Conservation (phyloP, 2,329 filamentous ascomycete genomes). For the Scedosporium boydii region DNA sequence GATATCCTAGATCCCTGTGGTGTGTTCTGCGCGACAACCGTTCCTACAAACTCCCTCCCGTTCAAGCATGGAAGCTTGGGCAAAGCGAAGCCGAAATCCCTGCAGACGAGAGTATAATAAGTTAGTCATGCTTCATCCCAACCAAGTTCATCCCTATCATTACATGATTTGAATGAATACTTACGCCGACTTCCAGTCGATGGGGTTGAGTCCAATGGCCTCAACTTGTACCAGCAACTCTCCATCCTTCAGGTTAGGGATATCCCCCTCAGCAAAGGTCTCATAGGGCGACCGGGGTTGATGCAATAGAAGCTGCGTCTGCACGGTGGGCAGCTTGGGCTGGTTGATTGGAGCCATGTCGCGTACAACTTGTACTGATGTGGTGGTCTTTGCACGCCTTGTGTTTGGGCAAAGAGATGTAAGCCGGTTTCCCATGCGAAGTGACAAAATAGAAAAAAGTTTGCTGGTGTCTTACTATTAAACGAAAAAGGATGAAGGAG, state of each 20-base stretch:
- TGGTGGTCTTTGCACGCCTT: neutral
- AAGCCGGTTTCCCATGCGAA: neutral
- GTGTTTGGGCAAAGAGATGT: neutral
- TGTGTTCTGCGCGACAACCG: slow-evolving; percentile 33
- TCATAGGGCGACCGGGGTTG: slow-evolving; percentile 5
- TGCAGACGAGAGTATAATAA: slow-evolving; percentile 17
- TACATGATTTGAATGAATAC: slow-evolving; percentile 13
- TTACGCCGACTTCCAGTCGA: slow-evolving; percentile 67
- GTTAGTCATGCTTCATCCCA: neutral
- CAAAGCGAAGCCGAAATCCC: slow-evolving; percentile 62
- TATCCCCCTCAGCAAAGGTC: neutral
- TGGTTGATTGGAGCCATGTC: slow-evolving; percentile 4
- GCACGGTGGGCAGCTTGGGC: slow-evolving; percentile 2
- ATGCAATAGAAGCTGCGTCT: slow-evolving; percentile 5
- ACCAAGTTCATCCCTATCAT: neutral
- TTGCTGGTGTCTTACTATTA: neutral
- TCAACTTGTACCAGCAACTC: slow-evolving; percentile 6
- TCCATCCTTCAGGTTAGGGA: neutral
- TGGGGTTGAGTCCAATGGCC: slow-evolving; percentile 64
- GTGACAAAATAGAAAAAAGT: neutral
- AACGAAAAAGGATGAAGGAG: too few species aligned
- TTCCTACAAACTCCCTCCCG: slow-evolving; percentile 60
- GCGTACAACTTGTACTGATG: neutral
- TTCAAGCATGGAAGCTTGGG: slow-evolving; percentile 59
- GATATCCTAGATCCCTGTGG: slow-evolving; percentile 28